Evolutionary conservation across 2,329 filamentous ascomycete genomes (phyloP).

Genomic region (Fusarium ambrosium): DNA sequence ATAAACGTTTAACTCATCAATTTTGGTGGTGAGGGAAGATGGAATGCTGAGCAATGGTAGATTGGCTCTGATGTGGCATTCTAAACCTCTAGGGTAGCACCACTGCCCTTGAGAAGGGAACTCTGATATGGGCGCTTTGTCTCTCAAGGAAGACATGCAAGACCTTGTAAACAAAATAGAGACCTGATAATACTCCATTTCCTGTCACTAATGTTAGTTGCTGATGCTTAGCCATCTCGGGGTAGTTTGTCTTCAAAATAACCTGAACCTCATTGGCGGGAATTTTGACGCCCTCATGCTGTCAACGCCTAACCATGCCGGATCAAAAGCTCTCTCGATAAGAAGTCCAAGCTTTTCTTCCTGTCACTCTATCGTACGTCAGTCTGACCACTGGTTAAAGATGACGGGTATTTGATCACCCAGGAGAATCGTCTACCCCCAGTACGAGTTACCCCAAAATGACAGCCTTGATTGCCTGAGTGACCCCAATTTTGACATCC

Average conservation of each 20-base stretch:
- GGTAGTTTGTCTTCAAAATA: neutral
- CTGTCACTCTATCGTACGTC: neutral
- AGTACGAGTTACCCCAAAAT: neutral
- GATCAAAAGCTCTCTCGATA: neutral
- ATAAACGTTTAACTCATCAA: neutral
- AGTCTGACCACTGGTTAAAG: neutral
- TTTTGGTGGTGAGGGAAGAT: neutral
- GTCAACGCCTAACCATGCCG: neutral
- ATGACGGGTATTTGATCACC: neutral
- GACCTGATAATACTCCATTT: neutral
- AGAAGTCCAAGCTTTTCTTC: neutral
- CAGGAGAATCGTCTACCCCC: neutral
- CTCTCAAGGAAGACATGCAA: neutral
- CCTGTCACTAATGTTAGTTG: neutral
- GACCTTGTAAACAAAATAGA: neutral
- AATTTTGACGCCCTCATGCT: neutral
- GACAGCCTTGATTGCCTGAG: neutral
- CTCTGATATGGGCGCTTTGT: neutral
- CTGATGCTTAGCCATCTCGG: neutral
- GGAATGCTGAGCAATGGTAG: neutral
- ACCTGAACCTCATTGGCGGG: neutral
- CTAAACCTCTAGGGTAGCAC: neutral
- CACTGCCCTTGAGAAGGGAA: neutral
- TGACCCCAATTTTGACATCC: neutral
- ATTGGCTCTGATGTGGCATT: neutral